These are phyloP conservation scores for Aspergillus hortae DNA, from an alignment of 2,329 filamentous ascomycete genomes.

Conservation along the genomic window DNA sequence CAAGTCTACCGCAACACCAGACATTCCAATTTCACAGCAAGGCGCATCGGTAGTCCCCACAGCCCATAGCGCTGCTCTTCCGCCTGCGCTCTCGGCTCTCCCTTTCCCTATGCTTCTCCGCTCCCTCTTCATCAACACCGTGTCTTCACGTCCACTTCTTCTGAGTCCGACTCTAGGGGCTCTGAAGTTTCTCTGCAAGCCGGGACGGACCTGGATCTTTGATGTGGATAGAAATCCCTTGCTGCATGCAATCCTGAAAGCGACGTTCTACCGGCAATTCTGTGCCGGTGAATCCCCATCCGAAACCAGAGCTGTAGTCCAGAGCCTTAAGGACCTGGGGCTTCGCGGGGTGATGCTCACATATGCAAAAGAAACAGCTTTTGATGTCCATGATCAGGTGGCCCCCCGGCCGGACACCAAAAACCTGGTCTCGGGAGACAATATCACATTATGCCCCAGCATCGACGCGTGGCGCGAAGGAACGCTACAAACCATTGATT, in stretches of 20 bases:
- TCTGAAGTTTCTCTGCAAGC: conserved; percentile 65
- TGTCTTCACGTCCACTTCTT: neutral
- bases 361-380: conserved; percentile 77
- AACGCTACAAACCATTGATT: conserved; percentile 66
- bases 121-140: neutral
- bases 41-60: neutral
- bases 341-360: conserved; percentile 80
- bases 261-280: conserved; percentile 73
- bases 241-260: conserved; percentile 65
- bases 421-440: too few species aligned
- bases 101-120: neutral
- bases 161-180: conserved; percentile 50
- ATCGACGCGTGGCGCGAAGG: conserved; percentile 65
- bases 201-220: conserved; percentile 49
- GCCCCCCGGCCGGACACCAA: neutral
- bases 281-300: conserved; percentile 72
- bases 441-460: conserved; percentile 19
- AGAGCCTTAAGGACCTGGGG: conserved; percentile 66
- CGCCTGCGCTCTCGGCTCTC: neutral
- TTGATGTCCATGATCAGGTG: conserved; percentile 37
- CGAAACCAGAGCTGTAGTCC: conserved; percentile 65
- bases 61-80: neutral
- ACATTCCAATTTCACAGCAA: neutral
- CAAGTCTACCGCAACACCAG: neutral
- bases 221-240: conserved; percentile 73